Percentiles rank a stretch among this genome's conserved stretches.
Conservation (phyloP, 2,329 filamentous ascomycete species). For the Canariomyces notabilis region DNA sequence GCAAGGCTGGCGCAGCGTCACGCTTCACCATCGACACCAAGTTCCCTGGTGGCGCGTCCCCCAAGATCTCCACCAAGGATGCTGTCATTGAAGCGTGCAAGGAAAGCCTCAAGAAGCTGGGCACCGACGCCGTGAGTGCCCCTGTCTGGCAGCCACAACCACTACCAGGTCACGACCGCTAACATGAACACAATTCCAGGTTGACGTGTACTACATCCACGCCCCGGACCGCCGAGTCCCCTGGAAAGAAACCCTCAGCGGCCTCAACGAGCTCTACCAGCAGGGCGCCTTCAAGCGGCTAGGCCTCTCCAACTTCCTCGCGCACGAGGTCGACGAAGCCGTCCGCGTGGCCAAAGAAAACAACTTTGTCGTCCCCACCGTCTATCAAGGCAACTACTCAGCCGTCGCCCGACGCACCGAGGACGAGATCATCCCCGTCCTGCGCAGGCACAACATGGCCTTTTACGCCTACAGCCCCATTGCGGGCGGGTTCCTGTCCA, state of each 20-base stretch:
- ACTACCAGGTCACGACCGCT: not conserved
- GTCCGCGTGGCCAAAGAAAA: conserved; percentile 31
- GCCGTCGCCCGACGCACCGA: conserved; percentile 35
- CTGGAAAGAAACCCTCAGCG: conserved; percentile 34
- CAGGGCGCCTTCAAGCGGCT: conserved; percentile 37
- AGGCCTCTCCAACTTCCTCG: conserved; percentile 37
- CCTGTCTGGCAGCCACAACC: too few relatives aligned
- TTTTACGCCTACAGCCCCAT: conserved; percentile 36
- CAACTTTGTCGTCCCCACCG: conserved; percentile 32
- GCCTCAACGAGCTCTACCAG: conserved; percentile 32
- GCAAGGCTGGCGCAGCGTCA: conserved; percentile 4
- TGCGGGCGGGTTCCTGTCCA: conserved; percentile 33
- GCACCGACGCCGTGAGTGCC: conserved; percentile 1
- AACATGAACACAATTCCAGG: conserved; percentile 1
- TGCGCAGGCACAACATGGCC: conserved; percentile 32
- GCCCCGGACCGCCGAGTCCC: conserved; percentile 37
- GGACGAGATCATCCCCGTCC: conserved; percentile 31
- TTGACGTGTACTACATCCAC: conserved; percentile 39
- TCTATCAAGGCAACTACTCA: conserved; percentile 40
- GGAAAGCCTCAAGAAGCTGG: conserved; percentile 2
- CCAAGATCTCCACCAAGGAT: not conserved
- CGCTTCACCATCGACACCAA: conserved; percentile 12
- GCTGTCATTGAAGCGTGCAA: conserved; percentile 1
- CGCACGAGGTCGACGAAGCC: conserved; percentile 35
- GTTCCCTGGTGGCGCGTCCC: not conserved